Conservation (phyloP, 2,329 filamentous ascomycete genomes). For the Xylariales sp. region DNA sequence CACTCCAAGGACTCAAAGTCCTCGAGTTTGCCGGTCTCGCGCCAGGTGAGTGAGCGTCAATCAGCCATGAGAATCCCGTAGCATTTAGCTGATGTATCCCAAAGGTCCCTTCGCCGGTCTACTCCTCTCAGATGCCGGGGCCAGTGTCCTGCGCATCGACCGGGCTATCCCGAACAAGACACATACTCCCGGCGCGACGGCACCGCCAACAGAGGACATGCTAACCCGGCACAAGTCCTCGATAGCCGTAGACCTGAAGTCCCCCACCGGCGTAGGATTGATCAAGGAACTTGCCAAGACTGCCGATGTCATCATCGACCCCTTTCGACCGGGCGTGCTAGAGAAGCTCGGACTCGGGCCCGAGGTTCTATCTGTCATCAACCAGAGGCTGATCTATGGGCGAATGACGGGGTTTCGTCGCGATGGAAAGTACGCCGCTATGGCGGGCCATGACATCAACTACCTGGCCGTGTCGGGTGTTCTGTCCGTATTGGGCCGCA, state of each 20-base stretch:
- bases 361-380: slow-evolving; percentile 57
- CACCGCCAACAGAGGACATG: slow-evolving; percentile 56
- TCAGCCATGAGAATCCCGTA: not conserved
- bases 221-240: slow-evolving; percentile 79
- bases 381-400: slow-evolving; percentile 73
- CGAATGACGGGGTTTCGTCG: slow-evolving; percentile 88
- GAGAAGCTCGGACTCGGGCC: slow-evolving; percentile 80
- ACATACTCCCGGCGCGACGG: slow-evolving; percentile 29
- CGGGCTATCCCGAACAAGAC: slow-evolving; percentile 44
- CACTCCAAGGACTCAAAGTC: slow-evolving; percentile 49
- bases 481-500: slow-evolving; percentile 69
- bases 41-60: slow-evolving; percentile 54
- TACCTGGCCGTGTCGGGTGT: slow-evolving; percentile 87
- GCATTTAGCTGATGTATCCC: slow-evolving; percentile 8
- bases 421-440: slow-evolving; percentile 77
- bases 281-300: slow-evolving; percentile 58
- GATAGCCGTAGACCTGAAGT: slow-evolving; percentile 75
- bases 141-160: slow-evolving; percentile 83
- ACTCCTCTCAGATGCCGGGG: slow-evolving; percentile 84
- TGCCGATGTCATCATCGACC: slow-evolving; percentile 83
- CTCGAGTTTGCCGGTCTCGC: slow-evolving; percentile 59
- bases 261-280: slow-evolving; percentile 55
- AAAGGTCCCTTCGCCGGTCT: slow-evolving; percentile 83
- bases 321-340: slow-evolving; percentile 85
- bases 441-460: slow-evolving; percentile 96